Evolutionary conservation across 2,329 filamentous ascomycete species (phyloP).

Genomic region (Penicillium brevicompactum): DNA sequence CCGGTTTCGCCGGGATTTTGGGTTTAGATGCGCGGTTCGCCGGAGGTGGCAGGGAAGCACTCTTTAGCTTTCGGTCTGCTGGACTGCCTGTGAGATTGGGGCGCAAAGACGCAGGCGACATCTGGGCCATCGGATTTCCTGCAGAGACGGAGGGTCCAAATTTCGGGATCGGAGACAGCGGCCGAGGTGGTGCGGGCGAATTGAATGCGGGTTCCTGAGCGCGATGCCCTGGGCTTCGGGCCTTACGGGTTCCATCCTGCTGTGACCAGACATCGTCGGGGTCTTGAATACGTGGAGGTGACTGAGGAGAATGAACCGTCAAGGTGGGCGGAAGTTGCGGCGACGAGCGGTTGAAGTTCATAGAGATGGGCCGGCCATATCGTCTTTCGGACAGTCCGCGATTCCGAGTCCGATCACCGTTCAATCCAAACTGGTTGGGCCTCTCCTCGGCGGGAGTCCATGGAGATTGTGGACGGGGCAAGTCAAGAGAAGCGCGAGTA

Average conservation of each 20-base stretch:
- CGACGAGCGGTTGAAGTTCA: constrained; percentile 43
- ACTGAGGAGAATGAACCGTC: constrained; percentile 47
- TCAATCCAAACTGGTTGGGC: constrained; percentile 20
- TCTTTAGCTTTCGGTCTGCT: constrained; percentile 38
- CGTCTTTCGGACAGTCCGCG: constrained; percentile 56
- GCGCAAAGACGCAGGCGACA: constrained; percentile 22
- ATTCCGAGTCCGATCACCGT: constrained; percentile 28
- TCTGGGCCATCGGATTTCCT: constrained; percentile 17
- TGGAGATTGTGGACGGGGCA: constrained; percentile 43
- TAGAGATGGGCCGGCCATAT: constrained; percentile 56
- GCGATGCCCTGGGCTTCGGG: constrained; percentile 28
- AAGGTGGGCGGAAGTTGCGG: constrained; percentile 46
- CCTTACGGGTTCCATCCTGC: constrained; percentile 63
- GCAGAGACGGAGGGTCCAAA: constrained; percentile 25
- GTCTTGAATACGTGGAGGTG: constrained; percentile 39
- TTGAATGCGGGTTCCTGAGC: constrained; percentile 29
- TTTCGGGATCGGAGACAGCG: constrained; percentile 34
- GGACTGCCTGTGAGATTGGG: constrained; percentile 20
- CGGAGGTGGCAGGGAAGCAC: constrained; percentile 64
- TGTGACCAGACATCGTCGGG: constrained; percentile 46
- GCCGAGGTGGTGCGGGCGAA: constrained; percentile 25
- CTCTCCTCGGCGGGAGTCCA: constrained; percentile 35
- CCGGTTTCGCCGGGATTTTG: constrained; percentile 58
- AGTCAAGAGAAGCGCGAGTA: constrained; percentile 44
- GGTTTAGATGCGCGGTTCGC: constrained; percentile 82